A percentile compares a stretch with the other conserved stretches of the same genome.
phyloP scores from a whole-genome alignment of 2,329 filamentous ascomycete species.

The Arthrobotrys megalospora region DNA sequence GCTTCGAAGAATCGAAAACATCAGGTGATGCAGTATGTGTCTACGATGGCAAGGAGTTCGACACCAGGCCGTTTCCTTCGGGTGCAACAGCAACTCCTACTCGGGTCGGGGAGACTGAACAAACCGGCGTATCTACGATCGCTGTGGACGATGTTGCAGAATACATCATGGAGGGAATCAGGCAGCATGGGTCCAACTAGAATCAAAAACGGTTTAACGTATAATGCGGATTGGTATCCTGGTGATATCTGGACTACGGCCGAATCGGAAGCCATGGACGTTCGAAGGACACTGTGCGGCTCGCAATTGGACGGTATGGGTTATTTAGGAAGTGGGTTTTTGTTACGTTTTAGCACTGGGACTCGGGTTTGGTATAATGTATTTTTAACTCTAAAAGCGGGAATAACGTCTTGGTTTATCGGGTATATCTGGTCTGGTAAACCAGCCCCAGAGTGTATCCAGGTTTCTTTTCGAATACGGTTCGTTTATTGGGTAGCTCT shows the following conservation, averaged over 20 bases:
- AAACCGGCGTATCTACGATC: background rate
- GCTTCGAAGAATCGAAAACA: slow-evolving; percentile 54
- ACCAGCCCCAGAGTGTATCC: no score
- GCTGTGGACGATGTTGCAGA: slow-evolving; percentile 29
- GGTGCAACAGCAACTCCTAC: slow-evolving; percentile 21
- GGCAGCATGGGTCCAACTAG: slow-evolving; percentile 48
- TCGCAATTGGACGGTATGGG: background rate
- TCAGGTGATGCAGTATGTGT: slow-evolving; percentile 50
- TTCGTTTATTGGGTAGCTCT: no score
- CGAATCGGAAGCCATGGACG: no score
- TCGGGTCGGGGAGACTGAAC: slow-evolving; percentile 3
- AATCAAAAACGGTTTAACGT: background rate
- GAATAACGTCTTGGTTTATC: background rate
- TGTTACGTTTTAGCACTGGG: slow-evolving; percentile 65
- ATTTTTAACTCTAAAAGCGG: slow-evolving; percentile 20
- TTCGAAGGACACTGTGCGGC: no score
- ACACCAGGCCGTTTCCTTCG: slow-evolving; percentile 35
- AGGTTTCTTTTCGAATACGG: no score
- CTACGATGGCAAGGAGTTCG: slow-evolving; percentile 55
- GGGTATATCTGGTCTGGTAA: background rate
- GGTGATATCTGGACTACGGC: background rate
- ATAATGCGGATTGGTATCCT: slow-evolving; percentile 8
- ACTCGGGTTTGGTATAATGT: slow-evolving; percentile 64
- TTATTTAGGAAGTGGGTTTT: background rate
- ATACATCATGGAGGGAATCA: slow-evolving; percentile 55